These are phyloP conservation scores for Jimgerdemannia flammicorona DNA, from an alignment of 192 early-diverging fungal genomes.

Conservation along the genomic window DNA sequence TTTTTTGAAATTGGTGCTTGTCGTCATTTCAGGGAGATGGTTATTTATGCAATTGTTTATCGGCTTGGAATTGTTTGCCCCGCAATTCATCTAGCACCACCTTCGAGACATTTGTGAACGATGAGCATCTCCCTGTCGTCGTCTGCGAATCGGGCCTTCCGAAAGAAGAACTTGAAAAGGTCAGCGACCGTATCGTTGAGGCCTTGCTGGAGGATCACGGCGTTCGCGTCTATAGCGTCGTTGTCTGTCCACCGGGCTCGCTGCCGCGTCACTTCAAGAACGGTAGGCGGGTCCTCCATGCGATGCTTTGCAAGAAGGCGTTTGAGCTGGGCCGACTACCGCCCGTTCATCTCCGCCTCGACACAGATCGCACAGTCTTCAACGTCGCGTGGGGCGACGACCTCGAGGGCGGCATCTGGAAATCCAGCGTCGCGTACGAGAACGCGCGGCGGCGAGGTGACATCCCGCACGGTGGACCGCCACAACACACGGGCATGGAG, in stretches of 20 bases:
- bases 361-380: conserved; percentile 58
- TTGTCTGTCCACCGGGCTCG: conserved; percentile 50
- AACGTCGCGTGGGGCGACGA: conserved; percentile 56
- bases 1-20: no score
- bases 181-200: conserved; percentile 53
- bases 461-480: conserved; percentile 33
- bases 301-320: conserved; percentile 58
- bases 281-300: conserved; percentile 61
- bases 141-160: conserved; percentile 58
- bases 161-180: conserved; percentile 40
- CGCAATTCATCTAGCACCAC: conserved; percentile 35
- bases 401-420: conserved; percentile 44
- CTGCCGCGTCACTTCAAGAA: conserved; percentile 71
- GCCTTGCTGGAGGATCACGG: conserved; percentile 57
- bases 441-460: conserved; percentile 14
- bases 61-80: neutral
- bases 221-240: conserved; percentile 56
- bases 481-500: conserved; percentile 72
- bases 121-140: conserved; percentile 72
- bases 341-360: conserved; percentile 50
- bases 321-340: conserved; percentile 61
- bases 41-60: conserved; percentile 34
- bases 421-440: conserved; percentile 31
- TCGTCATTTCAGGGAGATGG: conserved; percentile 14
- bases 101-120: conserved; percentile 66